phyloP scores from a whole-genome alignment of 371 early-diverging fungal species.

The Mucor irregularis region DNA sequence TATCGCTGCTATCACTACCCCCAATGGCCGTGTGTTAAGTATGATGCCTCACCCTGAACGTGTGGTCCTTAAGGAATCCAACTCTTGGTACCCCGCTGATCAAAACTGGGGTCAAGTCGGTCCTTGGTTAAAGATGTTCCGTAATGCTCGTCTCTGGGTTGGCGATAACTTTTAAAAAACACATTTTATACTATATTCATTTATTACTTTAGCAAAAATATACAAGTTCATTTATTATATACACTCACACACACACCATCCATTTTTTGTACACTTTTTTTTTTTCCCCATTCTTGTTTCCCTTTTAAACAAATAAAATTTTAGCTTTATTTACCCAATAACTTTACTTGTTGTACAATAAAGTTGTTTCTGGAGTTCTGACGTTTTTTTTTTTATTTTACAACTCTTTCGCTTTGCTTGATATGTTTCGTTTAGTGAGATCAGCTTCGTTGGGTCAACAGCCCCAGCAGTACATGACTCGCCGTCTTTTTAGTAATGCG shows the following conservation, averaged over 20 bases:
- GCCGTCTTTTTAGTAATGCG: constrained; percentile 35
- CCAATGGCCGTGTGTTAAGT: constrained; percentile 87
- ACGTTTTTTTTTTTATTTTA: not conserved
- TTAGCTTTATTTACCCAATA: too few relatives aligned
- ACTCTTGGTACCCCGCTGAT: constrained; percentile 84
- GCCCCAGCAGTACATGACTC: not conserved
- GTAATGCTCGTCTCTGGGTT: constrained; percentile 83
- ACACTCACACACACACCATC: too few relatives aligned
- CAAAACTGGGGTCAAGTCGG: constrained; percentile 72
- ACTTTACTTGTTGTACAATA: too few relatives aligned
- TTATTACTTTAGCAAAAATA: not conserved
- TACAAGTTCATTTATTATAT: too few relatives aligned
- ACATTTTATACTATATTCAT: not conserved
- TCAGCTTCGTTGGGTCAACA: not conserved
- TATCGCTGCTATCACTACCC: constrained; percentile 80
- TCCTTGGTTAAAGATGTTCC: constrained; percentile 87
- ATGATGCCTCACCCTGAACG: constrained; percentile 99
- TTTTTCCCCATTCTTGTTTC: too few relatives aligned
- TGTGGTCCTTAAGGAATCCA: constrained; percentile 77
- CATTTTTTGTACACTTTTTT: too few relatives aligned
- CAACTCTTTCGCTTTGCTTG: too few relatives aligned
- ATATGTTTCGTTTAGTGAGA: constrained; percentile 10
- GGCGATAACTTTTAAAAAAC: constrained; percentile 36
- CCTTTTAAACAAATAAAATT: not conserved
- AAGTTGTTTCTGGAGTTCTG: not conserved